Evolutionary conservation across 768 basidiomycete species (phyloP), one percentile per base, ranked within the genome.

Genomic region (Mycena chlorophos): DNA sequence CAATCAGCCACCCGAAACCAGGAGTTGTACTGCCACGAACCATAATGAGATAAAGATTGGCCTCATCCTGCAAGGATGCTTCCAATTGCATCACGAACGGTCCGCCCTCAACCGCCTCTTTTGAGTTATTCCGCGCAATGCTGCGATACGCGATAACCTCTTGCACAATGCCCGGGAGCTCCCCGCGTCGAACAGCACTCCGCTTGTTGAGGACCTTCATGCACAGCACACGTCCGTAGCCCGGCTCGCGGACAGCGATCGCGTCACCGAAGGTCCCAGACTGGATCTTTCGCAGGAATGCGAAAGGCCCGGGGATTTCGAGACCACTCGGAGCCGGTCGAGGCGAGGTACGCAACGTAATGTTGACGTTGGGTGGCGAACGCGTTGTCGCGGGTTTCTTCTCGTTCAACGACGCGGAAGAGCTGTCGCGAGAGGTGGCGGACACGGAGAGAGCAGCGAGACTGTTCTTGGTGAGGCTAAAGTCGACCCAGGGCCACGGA

Each of bases 81-180:
- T 72, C 72, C 46, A 77, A 43, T 38, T 71, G 63, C 61, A 78
- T 79, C 23, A 78, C 63, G 52, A 74, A 79, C 1, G 59, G 64
- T 4, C 56, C 63, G 26, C 71, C 74, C 14, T 55, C 62, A 48
- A 52, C 17, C 5, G 55, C 34, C 29, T 60, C 42, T 1, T 30
- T 37, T 16, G 54, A 27, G 20, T 52, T 31, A 49, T 64, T 57
- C 52, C 63, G 23, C 2, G 67, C 69, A 45, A 79, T 60, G 6
- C 66, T 69, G 50, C 69, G 70, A 60, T 75, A 77, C 2, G 67
- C 68, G 16, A 45, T 54, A 34, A 78, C 57, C 51, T 78, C 78
- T 38, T 55, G 63, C n/a, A 61, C 48, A 30, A 73, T 61, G 3
- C 68, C 63, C 2, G 56, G 51, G 5, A 28, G 29, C 3, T 65